phyloP scores from a whole-genome alignment of 2,329 filamentous ascomycete genomes.

The Cladosporium sp. region DNA sequence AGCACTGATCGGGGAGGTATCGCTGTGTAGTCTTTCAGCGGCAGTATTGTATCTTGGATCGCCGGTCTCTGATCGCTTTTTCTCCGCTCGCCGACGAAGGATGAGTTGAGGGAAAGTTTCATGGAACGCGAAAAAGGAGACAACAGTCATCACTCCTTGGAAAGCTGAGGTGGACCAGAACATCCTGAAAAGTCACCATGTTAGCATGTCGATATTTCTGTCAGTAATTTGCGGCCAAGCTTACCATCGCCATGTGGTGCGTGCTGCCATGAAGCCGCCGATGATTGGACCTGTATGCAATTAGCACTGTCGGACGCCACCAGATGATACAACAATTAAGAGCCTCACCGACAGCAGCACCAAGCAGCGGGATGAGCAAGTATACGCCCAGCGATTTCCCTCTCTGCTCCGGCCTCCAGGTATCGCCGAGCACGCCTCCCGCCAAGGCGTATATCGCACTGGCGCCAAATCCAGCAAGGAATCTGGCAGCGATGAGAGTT shows the following conservation, averaged over 20 bases:
- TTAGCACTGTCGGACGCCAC: neutral
- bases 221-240: neutral
- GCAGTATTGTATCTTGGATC: slow-evolving; percentile 59
- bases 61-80: slow-evolving; percentile 47
- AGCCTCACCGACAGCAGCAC: slow-evolving; percentile 48
- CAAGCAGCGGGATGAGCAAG: slow-evolving; percentile 63
- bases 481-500: slow-evolving; percentile 40
- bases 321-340: neutral
- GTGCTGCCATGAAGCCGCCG: slow-evolving; percentile 64
- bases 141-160: slow-evolving; percentile 60
- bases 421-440: slow-evolving; percentile 50
- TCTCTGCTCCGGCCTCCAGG: slow-evolving; percentile 61
- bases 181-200: slow-evolving; percentile 34
- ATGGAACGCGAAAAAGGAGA: slow-evolving; percentile 61
- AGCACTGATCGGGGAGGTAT: slow-evolving; percentile 36
- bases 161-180: slow-evolving; percentile 68
- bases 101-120: slow-evolving; percentile 70
- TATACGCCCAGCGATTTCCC: slow-evolving; percentile 64
- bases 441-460: slow-evolving; percentile 41
- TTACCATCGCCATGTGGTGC: slow-evolving; percentile 68
- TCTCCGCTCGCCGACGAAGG: slow-evolving; percentile 44
- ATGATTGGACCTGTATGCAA: slow-evolving; percentile 59
- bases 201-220: neutral
- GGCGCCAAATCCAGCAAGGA: slow-evolving; percentile 40
- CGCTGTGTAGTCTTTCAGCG: slow-evolving; percentile 60